These are phyloP conservation scores for Crataegus laevigata DNA, from an alignment of 306 rosid species.

Conservation along the genomic window DNA sequence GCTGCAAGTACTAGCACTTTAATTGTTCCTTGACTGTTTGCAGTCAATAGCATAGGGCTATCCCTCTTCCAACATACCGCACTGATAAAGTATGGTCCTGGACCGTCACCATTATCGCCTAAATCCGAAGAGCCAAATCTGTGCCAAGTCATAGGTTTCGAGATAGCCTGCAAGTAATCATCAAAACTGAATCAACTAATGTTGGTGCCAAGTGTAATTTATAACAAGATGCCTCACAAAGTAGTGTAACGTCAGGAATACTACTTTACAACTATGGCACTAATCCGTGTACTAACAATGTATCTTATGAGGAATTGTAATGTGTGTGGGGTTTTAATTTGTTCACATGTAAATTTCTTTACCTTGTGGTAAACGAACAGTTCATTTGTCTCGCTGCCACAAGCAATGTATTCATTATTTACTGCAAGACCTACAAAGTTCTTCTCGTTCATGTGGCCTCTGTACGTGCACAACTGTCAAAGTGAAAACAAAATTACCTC, in stretches of 20 bases:
- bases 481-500: neutral
- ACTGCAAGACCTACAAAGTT: slow-evolving; percentile 89
- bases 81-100: slow-evolving; percentile 73
- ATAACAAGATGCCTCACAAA: no score
- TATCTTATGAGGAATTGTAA: neutral
- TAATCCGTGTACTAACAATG: no score
- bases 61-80: slow-evolving; percentile 96
- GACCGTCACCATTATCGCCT: slow-evolving; percentile 54
- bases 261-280: no score
- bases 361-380: slow-evolving; percentile 95
- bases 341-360: neutral
- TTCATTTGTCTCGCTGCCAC: slow-evolving; percentile 95
- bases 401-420: slow-evolving; percentile 69
- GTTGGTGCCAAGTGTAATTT: neutral
- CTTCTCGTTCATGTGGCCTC: slow-evolving; percentile 90
- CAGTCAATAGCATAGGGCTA: slow-evolving; percentile 73
- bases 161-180: slow-evolving; percentile 56
- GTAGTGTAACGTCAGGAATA: no score
- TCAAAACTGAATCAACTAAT: neutral
- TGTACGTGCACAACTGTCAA: slow-evolving; percentile 62
- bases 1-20: slow-evolving; percentile 85
- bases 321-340: neutral
- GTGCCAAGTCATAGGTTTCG: slow-evolving; percentile 73
- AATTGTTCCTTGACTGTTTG: slow-evolving; percentile 84
- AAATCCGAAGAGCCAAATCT: slow-evolving; percentile 55